These are phyloP conservation scores for Cutaneotrichosporon mucoides DNA, from an alignment of 1,284 basidiomycete species.

Conservation along the genomic window DNA sequence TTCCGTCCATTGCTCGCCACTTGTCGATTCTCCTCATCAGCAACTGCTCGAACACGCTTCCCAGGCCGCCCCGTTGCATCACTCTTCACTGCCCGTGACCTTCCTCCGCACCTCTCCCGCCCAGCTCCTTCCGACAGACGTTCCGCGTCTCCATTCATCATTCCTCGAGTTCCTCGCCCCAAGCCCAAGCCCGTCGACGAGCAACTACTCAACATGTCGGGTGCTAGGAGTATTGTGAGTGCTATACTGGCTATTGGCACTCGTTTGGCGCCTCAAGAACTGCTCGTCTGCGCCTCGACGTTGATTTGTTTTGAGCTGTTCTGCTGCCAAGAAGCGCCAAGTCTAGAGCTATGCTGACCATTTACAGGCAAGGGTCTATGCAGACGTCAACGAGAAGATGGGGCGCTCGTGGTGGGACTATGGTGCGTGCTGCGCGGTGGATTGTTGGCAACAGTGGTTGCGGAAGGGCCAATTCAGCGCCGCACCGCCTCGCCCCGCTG, in stretches of 20 bases:
- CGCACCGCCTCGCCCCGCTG: too few relatives aligned
- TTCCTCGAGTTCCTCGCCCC: background rate
- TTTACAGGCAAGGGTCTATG: conserved; percentile 54
- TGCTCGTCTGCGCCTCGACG: too few relatives aligned
- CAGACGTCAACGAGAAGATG: conserved; percentile 58
- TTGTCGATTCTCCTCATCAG: too few relatives aligned
- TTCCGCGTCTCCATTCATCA: background rate
- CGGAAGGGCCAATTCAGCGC: too few relatives aligned
- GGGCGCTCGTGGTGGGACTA: conserved; percentile 61
- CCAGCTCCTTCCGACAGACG: background rate
- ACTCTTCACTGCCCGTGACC: background rate
- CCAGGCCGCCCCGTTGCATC: too few relatives aligned
- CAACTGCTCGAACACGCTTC: background rate
- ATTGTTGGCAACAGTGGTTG: background rate
- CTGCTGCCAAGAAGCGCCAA: too few relatives aligned
- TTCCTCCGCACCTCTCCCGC: background rate
- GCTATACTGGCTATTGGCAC: too few relatives aligned
- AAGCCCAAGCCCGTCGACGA: conserved; percentile 8
- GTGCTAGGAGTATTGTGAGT: conserved; percentile 32
- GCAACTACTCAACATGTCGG: conserved; percentile 19
- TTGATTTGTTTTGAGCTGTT: too few relatives aligned
- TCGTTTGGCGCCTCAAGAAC: too few relatives aligned
- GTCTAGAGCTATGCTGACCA: background rate
- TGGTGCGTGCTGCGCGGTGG: conserved; percentile 46
- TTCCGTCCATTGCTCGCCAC: too few relatives aligned